Evolutionary conservation across 2,329 filamentous ascomycete species (phyloP).

Genomic region (Cryphonectria japonica): DNA sequence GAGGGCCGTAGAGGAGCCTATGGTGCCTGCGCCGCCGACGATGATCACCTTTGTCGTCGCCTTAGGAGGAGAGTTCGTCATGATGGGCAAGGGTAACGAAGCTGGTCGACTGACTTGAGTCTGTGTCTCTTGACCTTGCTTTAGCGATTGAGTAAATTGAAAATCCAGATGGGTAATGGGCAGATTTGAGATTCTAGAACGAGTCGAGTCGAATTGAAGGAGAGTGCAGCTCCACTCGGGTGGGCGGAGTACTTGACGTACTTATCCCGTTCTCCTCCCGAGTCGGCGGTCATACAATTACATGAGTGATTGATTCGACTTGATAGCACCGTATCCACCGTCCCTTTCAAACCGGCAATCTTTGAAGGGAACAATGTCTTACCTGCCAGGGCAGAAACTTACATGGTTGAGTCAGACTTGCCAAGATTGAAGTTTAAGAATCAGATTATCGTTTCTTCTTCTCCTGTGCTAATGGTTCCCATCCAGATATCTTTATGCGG

Average conservation of each 20-base stretch:
- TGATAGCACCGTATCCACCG: not conserved
- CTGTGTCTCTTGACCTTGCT: not conserved
- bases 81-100: not conserved
- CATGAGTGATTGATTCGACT: not conserved
- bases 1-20: constrained; percentile 51
- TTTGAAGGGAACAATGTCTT: not conserved
- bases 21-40: constrained; percentile 52
- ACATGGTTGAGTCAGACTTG: too few species aligned
- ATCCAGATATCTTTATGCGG: not conserved
- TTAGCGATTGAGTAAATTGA: not conserved
- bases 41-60: constrained; percentile 40
- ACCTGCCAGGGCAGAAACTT: too few species aligned
- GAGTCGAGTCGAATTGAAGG: not conserved
- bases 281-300: not conserved
- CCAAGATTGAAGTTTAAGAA: not conserved
- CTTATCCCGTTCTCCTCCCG: not conserved
- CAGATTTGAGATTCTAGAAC: not conserved
- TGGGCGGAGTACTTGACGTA: not conserved
- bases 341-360: not conserved
- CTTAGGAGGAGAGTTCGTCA: not conserved
- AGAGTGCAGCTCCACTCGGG: not conserved
- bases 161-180: not conserved
- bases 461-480: too few species aligned
- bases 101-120: not conserved
- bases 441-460: not conserved